Base-by-base conservation (phyloP, 345 rosid genomes). In the Eucalyptus pumila region DNA sequence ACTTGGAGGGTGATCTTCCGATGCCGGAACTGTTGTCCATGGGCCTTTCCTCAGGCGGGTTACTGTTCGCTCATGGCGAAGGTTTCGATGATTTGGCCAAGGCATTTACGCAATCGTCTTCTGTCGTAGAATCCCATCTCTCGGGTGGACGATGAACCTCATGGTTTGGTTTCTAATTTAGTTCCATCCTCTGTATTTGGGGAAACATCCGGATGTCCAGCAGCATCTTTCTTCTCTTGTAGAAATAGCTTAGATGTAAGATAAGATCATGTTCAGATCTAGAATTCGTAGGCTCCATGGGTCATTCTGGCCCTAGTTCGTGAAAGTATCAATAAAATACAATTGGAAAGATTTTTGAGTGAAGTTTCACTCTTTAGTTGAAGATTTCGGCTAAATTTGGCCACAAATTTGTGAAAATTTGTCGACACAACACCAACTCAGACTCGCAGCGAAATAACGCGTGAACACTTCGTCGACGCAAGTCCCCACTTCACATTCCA, bases 81-180 rank as follows among this genome's bases (percentile, higher is more conserved):
- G 56, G 56, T 51, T 51, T 51, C 17, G 56, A 51, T 0, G 9
- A 51, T 51, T 51, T 51, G 56, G 56, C 56, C 9, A 87, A 42
- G 67, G 90, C 91, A 42, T 92, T 89, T 87, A 87, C 94, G 3
- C 76, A 88, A 19, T 69, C 94, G 17, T 90, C 95, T 60, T 91
- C 96, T 50, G 80, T 93, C 8, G 91, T 91, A 42, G 95, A 89
- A n/a, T 95, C 97, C 27, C 92, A 87, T n/a, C 95, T 96, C 62
- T 94, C 96, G 3, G 94, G 93, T 2, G 98, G 96, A 27, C 90
- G 96, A 48, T 94, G 92, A 93, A 17, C 19, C 72, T 62, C 34
- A 4, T 30, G 72, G 72, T 30, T 62, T 62, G 34, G 76, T 65
- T n/a, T 32, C 40, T 65, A 65, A 65, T 65, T n/a, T 65, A 65